A percentile compares a stretch with the other conserved stretches of the same genome.
Conservation (phyloP, 1,284 basidiomycete genomes). For the Boletellus dicymbophilus region DNA sequence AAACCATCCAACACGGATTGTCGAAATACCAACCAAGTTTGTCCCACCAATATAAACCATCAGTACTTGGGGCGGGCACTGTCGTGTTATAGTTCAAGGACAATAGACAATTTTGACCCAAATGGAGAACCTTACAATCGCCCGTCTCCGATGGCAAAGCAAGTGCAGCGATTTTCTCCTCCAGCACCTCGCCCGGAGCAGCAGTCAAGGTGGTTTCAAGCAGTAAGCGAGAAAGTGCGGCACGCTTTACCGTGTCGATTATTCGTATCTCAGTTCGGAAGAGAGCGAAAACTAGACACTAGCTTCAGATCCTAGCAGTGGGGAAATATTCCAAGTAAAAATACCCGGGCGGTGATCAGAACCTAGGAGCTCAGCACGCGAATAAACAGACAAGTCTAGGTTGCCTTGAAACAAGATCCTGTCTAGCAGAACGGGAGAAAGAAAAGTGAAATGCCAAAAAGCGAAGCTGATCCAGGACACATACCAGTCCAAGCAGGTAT, state of each 20-base stretch:
- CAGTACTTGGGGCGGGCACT: slow-evolving; percentile 82
- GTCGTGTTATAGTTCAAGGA: slow-evolving; percentile 13
- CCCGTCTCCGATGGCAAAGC: slow-evolving; percentile 42
- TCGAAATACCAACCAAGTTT: slow-evolving; percentile 48
- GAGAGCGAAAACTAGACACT: slow-evolving; percentile 72
- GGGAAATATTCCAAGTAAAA: not conserved
- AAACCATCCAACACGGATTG: slow-evolving; percentile 1
- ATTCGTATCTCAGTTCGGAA: slow-evolving; percentile 80
- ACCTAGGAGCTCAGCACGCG: slow-evolving; percentile 78
- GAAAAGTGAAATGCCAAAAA: not conserved
- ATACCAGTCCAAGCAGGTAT: slow-evolving; percentile 97
- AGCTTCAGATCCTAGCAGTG: not conserved
- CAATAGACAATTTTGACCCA: not conserved
- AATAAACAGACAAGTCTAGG: slow-evolving; percentile 67
- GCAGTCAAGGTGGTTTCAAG: slow-evolving; percentile 62
- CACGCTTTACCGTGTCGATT: slow-evolving; percentile 77
- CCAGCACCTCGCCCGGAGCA: slow-evolving; percentile 63
- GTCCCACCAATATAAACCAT: slow-evolving; percentile 78
- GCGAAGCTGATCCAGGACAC: slow-evolving; percentile 13
- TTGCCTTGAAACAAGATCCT: slow-evolving; percentile 87
- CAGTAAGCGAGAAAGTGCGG: slow-evolving; percentile 68
- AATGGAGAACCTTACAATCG: slow-evolving; percentile 31
- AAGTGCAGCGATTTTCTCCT: slow-evolving; percentile 66
- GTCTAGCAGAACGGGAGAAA: slow-evolving; percentile 50
- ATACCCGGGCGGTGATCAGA: slow-evolving; percentile 94